These are phyloP conservation scores for Trichoderma gracile DNA, from an alignment of 2,329 filamentous ascomycete species.

Conservation along the genomic window DNA sequence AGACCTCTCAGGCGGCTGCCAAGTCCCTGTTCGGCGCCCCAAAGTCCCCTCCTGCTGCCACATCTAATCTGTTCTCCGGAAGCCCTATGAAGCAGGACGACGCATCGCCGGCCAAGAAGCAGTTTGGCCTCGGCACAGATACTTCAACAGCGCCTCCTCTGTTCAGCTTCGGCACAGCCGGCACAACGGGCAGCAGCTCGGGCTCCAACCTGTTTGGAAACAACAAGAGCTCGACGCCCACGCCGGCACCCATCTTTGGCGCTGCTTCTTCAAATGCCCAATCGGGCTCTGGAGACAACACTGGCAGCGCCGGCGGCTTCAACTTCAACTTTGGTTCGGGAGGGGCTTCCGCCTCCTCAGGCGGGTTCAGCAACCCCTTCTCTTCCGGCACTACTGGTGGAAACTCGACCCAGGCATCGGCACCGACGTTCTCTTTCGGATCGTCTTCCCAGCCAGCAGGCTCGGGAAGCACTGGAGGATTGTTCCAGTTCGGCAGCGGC, in stretches of 20 bases:
- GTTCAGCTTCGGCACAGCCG: conserved; percentile 39
- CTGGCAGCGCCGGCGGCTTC: conserved; percentile 27
- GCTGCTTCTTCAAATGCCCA: conserved; percentile 31
- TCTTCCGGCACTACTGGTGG: conserved; percentile 34
- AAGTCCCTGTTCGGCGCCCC: conserved; percentile 45
- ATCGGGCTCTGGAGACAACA: conserved; percentile 24
- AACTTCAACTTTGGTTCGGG: conserved; percentile 40
- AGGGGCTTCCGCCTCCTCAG: conserved; percentile 29
- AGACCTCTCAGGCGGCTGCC: conserved; percentile 32
- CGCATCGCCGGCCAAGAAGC: conserved; percentile 42
- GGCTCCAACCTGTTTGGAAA: conserved; percentile 44
- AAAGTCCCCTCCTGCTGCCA: conserved; percentile 38
- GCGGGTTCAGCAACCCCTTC: conserved; percentile 46
- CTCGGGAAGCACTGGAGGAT: conserved; percentile 29
- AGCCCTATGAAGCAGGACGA: conserved; percentile 49
- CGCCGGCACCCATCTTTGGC: conserved; percentile 29
- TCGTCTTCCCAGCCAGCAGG: conserved; percentile 28
- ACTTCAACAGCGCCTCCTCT: conserved; percentile 34
- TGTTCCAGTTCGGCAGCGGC: conserved; percentile 44
- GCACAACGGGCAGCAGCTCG: conserved; percentile 29
- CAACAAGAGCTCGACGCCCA: conserved; percentile 30
- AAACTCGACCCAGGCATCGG: conserved; percentile 30
- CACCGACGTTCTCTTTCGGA: conserved; percentile 43
- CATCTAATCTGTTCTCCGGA: conserved; percentile 41
- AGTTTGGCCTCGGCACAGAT: conserved; percentile 33